Percentiles rank a stretch among this genome's conserved stretches.
Conservation (phyloP, 768 basidiomycete genomes). For the Coprinopsis strossmayeri region DNA sequence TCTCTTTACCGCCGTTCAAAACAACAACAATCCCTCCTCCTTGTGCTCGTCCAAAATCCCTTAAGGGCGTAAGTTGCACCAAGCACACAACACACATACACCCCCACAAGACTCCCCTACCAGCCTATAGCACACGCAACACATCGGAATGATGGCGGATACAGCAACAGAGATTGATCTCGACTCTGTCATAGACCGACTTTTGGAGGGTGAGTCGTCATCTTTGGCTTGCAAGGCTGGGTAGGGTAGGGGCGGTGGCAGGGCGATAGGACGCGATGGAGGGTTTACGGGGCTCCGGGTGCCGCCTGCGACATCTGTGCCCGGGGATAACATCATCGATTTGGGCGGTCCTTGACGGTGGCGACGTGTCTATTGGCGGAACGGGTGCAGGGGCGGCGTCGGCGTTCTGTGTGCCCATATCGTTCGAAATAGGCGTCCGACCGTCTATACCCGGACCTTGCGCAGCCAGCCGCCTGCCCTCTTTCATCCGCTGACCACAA, state of each 20-base stretch:
- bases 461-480: conserved; percentile 5
- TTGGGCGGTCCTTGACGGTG: not conserved
- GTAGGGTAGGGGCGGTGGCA: no score
- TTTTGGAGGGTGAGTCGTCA: conserved; percentile 78
- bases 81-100: not conserved
- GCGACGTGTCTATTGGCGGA: conserved; percentile 8
- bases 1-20: conserved; percentile 8
- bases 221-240: not conserved
- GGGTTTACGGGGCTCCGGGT: not conserved
- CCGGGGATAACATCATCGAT: not conserved
- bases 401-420: not conserved
- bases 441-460: not conserved
- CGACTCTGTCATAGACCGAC: conserved; percentile 97
- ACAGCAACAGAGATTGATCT: conserved; percentile 92
- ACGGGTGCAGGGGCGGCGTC: not conserved
- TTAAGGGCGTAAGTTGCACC: no score
- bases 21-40: no score
- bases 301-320: not conserved
- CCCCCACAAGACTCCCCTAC: no score
- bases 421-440: not conserved
- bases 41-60: no score
- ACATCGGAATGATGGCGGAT: conserved; percentile 53
- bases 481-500: conserved; percentile 4
- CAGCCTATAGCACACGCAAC: not conserved
- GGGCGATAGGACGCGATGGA: conserved; percentile 8